Conservation (phyloP, 169 alveolate species). For the Besnoitia besnoiti region DNA sequence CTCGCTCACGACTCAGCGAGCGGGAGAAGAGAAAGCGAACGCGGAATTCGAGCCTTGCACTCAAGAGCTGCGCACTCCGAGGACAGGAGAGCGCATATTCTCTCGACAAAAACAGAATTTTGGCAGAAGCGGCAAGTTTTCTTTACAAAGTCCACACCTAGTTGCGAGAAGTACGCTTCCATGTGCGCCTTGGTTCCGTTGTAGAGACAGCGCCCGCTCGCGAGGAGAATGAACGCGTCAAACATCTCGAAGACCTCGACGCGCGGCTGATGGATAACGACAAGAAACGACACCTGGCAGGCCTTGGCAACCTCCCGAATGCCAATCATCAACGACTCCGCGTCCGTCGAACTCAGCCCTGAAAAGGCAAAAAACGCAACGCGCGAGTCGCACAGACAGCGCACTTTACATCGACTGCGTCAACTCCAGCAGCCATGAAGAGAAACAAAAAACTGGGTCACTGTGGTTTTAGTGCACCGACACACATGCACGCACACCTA, state of each 20-base stretch:
- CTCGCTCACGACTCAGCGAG: too few species aligned
- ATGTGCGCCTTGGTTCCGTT: neutral
- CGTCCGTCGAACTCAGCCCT: conserved; percentile 31
- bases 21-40: too few species aligned
- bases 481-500: too few species aligned
- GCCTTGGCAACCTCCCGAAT: neutral
- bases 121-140: neutral
- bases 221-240: neutral
- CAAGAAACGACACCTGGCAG: neutral
- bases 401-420: too few species aligned
- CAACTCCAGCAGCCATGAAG: too few species aligned
- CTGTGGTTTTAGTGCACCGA: too few species aligned
- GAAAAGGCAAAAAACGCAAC: neutral
- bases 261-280: conserved; percentile 36
- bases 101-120: too few species aligned
- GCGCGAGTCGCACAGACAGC: too few species aligned
- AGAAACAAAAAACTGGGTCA: too few species aligned
- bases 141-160: neutral
- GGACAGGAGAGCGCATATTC: too few species aligned
- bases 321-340: neutral
- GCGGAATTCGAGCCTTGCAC: too few species aligned
- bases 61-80: too few species aligned
- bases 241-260: neutral
- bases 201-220: conserved; percentile 4
- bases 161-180: neutral